A percentile compares a stretch with the other conserved stretches of the same genome.
Evolutionary conservation across 2,329 filamentous ascomycete genomes (phyloP).

Genomic region (Neoarthrinium moseri): DNA sequence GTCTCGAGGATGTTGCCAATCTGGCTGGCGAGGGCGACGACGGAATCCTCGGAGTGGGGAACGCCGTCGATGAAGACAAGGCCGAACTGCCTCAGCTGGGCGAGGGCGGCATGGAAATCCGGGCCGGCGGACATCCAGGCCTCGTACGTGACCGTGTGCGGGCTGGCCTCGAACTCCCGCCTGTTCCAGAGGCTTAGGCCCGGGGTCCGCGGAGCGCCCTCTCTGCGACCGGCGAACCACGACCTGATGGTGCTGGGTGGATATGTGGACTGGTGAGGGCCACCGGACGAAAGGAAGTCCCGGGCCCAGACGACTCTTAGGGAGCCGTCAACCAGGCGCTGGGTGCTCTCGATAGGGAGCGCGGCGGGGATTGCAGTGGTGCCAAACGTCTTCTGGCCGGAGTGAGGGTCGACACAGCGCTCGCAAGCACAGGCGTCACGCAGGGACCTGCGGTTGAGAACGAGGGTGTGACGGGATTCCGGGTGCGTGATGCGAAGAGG

Average conservation of each 20-base stretch:
- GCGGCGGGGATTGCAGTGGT: slow-evolving; percentile 58
- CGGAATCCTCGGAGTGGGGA: slow-evolving; percentile 63
- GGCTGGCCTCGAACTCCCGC: slow-evolving; percentile 32
- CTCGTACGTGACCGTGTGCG: slow-evolving; percentile 63
- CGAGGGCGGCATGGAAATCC: slow-evolving; percentile 60
- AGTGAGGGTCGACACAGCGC: slow-evolving; percentile 56
- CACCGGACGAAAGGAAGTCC: slow-evolving; percentile 34
- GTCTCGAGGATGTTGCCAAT: slow-evolving; percentile 81
- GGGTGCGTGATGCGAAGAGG: too few species aligned
- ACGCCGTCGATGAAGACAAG: slow-evolving; percentile 76
- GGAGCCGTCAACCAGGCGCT: slow-evolving; percentile 33
- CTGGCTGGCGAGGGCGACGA: slow-evolving; percentile 66
- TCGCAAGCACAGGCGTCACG: slow-evolving; percentile 59
- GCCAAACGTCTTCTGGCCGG: slow-evolving; percentile 63
- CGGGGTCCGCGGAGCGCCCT: background rate
- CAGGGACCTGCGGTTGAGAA: slow-evolving; percentile 32
- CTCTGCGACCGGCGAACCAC: slow-evolving; percentile 5
- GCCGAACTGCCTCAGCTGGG: slow-evolving; percentile 64
- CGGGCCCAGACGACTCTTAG: slow-evolving; percentile 61
- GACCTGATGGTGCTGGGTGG: slow-evolving; percentile 21
- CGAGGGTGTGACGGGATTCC: background rate
- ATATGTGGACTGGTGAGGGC: slow-evolving; percentile 33
- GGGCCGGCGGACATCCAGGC: slow-evolving; percentile 65
- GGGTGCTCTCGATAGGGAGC: slow-evolving; percentile 35
- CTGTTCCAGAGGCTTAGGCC: slow-evolving; percentile 40